Percentiles rank a stretch among this genome's conserved stretches.
Conservation (phyloP, 2,329 filamentous ascomycete genomes). For the Fusarium robinianum region DNA sequence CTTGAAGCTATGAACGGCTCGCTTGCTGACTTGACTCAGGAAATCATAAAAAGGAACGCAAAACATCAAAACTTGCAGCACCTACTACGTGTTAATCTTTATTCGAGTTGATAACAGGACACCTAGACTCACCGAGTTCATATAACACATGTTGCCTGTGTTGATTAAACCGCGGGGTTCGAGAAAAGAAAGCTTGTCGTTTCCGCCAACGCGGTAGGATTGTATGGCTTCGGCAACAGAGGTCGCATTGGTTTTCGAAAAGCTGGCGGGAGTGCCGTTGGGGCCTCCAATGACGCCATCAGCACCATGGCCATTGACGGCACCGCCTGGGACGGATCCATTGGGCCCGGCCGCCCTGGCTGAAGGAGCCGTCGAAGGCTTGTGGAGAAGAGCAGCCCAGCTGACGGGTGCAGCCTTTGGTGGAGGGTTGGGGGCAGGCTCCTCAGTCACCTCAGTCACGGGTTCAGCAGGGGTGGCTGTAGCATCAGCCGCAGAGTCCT, state of each 20-base stretch:
- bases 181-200: conserved; percentile 75
- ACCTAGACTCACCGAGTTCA: conserved; percentile 83
- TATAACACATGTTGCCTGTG: conserved; percentile 99
- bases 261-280: conserved; percentile 40
- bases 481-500: conserved; percentile 16
- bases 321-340: conserved; percentile 29
- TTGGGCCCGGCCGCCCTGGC: conserved; percentile 31
- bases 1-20: conserved; percentile 88
- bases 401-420: conserved; percentile 42
- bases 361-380: conserved; percentile 31
- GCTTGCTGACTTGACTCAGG: conserved; percentile 81
- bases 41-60: conserved; percentile 95
- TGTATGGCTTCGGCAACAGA: conserved; percentile 78
- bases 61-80: conserved; percentile 93
- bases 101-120: no score
- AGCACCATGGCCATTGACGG: conserved; percentile 34
- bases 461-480: conserved; percentile 35
- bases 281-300: conserved; percentile 16
- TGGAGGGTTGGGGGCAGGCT: conserved; percentile 27
- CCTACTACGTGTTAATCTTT: conserved; percentile 59
- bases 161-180: conserved; percentile 94
- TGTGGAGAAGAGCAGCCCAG: conserved; percentile 49
- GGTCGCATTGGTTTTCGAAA: conserved; percentile 53
- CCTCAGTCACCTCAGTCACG: conserved; percentile 16
- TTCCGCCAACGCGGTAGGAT: conserved; percentile 69